Base-by-base conservation (phyloP, 2,329 filamentous ascomycete species). In the Phaeosphaeriaceae sp. region DNA sequence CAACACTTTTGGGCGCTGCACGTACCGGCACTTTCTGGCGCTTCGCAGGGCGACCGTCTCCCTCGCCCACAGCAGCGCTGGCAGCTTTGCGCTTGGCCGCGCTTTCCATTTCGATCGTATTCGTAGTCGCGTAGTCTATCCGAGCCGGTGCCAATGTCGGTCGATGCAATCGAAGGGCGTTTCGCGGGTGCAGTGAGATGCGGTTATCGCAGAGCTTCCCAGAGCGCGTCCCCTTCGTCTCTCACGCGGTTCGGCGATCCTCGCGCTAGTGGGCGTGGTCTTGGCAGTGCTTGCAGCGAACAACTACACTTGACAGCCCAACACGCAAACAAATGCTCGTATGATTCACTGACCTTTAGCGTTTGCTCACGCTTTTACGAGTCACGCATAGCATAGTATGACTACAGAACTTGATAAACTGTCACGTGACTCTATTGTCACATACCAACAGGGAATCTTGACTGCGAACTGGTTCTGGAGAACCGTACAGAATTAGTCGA, bases 21-120 rank as follows among this genome's bases (percentile, higher is more conserved):
- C 85, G 80, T 82, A 88, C 85, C 79, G 84, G 81, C 58, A 84
- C 69, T 78, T 85, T 86, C 76, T 83, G 81, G 73, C 84, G 83
- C 81, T 88, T 88, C 61, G 83, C 78, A 70, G 83, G 81, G 72
- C 83, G 84, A 67, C 81, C 80, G 62, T 83, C 84, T 66, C 75
- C 72, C 53, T 85, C 84, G 53, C 82, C 79, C 66, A 79, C 80
- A 64, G 78, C 79, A 61, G 78, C 77, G 68, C 74, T 73, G 54
- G 80, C 79, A 45, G 81, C 81, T 77, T 87, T 87, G 76, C 86
- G 84, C 81, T 88, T 89, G 63, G 79, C 73, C 62, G 75, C 76
- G 67, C 76, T 78, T 64, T 81, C 79, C 79, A 81, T 78, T 65
- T 66, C 61, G 57, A 52, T 57, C 47, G 47, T 33, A 60, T 64